phyloP scores from a whole-genome alignment of 2,329 filamentous ascomycete genomes.

The Truncatella angustata region DNA sequence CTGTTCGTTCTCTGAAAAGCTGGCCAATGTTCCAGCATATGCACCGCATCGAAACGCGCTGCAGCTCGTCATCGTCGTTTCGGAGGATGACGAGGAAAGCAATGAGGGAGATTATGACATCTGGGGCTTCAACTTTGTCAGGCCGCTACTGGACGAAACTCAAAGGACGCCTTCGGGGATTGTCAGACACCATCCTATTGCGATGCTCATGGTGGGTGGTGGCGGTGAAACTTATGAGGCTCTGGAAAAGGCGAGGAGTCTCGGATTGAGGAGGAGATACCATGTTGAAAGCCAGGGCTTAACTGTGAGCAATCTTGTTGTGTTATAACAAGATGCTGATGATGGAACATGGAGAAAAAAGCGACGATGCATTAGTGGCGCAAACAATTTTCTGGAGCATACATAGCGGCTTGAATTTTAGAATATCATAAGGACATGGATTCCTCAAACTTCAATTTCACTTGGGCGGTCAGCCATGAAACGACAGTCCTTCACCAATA shows the following conservation, averaged over 20 bases:
- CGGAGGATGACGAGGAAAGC: slow-evolving; percentile 49
- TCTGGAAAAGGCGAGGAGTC: slow-evolving; percentile 59
- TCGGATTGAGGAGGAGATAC: slow-evolving; percentile 78
- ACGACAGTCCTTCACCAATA: too few relatives aligned
- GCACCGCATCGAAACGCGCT: slow-evolving; percentile 59
- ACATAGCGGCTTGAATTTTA: not conserved
- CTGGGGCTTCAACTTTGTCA: slow-evolving; percentile 33
- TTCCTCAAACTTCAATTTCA: too few relatives aligned
- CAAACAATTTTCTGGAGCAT: not conserved
- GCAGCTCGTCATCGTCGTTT: slow-evolving; percentile 80
- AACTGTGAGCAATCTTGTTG: slow-evolving; percentile 74
- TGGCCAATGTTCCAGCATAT: slow-evolving; percentile 80
- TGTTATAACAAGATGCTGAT: slow-evolving; percentile 41
- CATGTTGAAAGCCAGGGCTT: slow-evolving; percentile 78
- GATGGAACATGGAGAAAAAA: not conserved
- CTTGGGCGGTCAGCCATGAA: too few relatives aligned
- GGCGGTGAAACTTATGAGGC: slow-evolving; percentile 63
- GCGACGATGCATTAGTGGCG: slow-evolving; percentile 7
- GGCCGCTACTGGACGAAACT: slow-evolving; percentile 71
- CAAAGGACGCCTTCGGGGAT: slow-evolving; percentile 72
- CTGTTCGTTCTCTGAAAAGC: slow-evolving; percentile 81
- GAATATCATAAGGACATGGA: too few relatives aligned
- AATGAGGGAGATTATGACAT: slow-evolving; percentile 25
- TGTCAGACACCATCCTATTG: slow-evolving; percentile 67
- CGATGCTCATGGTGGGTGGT: slow-evolving; percentile 80